These are phyloP conservation scores for Daldinia caldariorum DNA, from an alignment of 495 filamentous ascomycete species.

Conservation along the genomic window DNA sequence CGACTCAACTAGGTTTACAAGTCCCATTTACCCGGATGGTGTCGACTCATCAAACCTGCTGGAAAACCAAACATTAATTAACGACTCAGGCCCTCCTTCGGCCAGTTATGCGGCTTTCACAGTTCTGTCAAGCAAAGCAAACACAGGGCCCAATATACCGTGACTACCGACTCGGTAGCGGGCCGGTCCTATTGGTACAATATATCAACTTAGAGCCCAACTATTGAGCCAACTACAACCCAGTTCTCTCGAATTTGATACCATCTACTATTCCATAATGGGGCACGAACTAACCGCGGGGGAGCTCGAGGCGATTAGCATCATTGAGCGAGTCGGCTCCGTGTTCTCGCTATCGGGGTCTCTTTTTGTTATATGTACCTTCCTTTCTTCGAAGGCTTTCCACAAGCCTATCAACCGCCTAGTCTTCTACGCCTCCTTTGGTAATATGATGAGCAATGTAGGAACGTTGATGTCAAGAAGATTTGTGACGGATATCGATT, in stretches of 20 bases:
- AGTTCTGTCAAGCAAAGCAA: conserved; percentile 2
- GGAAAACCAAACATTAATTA: conserved; percentile 7
- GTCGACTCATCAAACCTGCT: conserved; percentile 4
- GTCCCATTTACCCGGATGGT: conserved; percentile 7
- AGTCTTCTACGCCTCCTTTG: conserved; percentile 85
- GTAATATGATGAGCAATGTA: conserved; percentile 83
- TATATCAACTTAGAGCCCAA: neutral
- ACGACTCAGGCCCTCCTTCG: conserved; percentile 15
- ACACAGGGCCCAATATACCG: conserved; percentile 5
- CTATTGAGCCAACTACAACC: neutral
- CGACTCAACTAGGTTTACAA: neutral
- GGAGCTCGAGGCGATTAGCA: conserved; percentile 59
- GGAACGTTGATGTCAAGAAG: conserved; percentile 77
- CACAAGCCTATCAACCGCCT: conserved; percentile 90
- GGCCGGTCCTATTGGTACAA: neutral
- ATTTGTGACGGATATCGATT: conserved; percentile 59
- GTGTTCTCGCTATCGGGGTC: conserved; percentile 77
- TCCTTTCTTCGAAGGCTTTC: conserved; percentile 67
- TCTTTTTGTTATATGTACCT: conserved; percentile 78
- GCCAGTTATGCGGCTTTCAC: conserved; percentile 1
- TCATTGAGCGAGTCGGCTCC: conserved; percentile 74
- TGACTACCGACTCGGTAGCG: neutral
- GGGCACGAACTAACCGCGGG: conserved; percentile 33
- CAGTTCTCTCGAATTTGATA: neutral
- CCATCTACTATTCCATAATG: conserved; percentile 17